Base-by-base conservation (phyloP, 2,329 filamentous ascomycete species). In the Calonectria naviculata region DNA sequence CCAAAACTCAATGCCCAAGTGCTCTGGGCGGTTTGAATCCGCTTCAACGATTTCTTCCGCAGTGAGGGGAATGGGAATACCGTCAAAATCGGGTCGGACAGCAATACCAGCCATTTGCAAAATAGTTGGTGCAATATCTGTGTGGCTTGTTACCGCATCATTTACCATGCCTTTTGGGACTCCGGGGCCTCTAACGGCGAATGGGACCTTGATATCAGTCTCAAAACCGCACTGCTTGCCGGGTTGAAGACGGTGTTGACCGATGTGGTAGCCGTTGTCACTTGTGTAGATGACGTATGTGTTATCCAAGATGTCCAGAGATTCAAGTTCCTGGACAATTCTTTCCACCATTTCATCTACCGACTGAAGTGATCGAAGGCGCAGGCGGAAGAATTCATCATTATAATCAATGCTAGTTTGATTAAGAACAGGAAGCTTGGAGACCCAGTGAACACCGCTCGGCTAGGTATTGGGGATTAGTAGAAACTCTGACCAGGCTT, bases 271-370 rank as follows among this genome's bases (percentile, higher is more conserved):
- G 38, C 38, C 38, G 17, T 42, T 42, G 38, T 42, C 38, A 4
- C 10, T 42, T 13, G 38, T 42, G 38, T 42, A 42, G 38, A 42
- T 42, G 15, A 42, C n/a, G 38, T 42, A 42, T 4, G 38, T 42
- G 15, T 42, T 42, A 17, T 42, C 38, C 9, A 42, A 15, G 15
- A n/a, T 42, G 10, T 42, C 38, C 15, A 41, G 38, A 9, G 38
- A 41, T 4, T 42, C 38, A 5, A 42, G 38, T 42, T n/a, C 17
- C 38, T 42, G 19, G 38, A n/a, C 38, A 2, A 15, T 66, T 4
- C 76, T 80, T 3, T 84, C 82, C 1, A 87, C 81, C 1, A 88
- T 79, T 63, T 87, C 85, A 66, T 88, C 86, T 1, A 88, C 84
- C 1, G 83, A 81, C 67, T 87, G 85, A 0, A 88, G 76, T 2